Evolutionary conservation across 2,329 filamentous ascomycete species (phyloP).

Genomic region (Pseudogymnoascus sp.): DNA sequence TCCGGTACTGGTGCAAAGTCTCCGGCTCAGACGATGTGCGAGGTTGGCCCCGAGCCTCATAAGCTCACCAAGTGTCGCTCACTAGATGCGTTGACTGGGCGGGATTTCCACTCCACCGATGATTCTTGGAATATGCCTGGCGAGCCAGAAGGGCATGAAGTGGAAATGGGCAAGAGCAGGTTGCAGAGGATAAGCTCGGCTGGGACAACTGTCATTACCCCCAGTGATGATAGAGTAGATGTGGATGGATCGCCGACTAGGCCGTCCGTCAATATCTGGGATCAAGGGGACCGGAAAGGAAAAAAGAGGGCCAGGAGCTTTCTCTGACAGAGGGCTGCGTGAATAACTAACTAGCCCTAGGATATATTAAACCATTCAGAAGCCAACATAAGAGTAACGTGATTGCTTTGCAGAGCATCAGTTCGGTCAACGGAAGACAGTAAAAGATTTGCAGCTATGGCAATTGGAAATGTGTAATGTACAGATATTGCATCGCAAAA

Average conservation of each 20-base stretch:
- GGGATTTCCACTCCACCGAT: background rate
- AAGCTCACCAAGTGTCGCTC: background rate
- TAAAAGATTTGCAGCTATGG: background rate
- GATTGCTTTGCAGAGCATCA: background rate
- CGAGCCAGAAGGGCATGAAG: background rate
- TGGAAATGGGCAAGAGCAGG: conserved; percentile 10
- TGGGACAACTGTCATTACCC: conserved; percentile 26
- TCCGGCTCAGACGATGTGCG: background rate
- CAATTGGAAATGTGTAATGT: background rate
- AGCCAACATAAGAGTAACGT: background rate
- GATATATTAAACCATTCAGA: background rate
- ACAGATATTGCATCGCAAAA: conserved; percentile 1
- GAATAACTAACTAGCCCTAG: background rate
- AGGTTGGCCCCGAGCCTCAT: background rate
- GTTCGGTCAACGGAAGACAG: background rate
- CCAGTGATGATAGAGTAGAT: conserved; percentile 23
- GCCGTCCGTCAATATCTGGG: background rate
- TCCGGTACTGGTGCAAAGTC: background rate
- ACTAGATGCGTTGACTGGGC: background rate
- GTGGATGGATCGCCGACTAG: too few species aligned
- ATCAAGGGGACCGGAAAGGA: conserved; percentile 12
- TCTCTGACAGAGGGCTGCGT: background rate
- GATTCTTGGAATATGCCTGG: background rate
- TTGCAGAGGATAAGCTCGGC: conserved; percentile 22
- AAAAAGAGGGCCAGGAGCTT: conserved; percentile 21